Percentiles rank a stretch among this genome's conserved stretches.
Evolutionary conservation across 345 rosid genomes (phyloP).

Genomic region (Populus deltoides): DNA sequence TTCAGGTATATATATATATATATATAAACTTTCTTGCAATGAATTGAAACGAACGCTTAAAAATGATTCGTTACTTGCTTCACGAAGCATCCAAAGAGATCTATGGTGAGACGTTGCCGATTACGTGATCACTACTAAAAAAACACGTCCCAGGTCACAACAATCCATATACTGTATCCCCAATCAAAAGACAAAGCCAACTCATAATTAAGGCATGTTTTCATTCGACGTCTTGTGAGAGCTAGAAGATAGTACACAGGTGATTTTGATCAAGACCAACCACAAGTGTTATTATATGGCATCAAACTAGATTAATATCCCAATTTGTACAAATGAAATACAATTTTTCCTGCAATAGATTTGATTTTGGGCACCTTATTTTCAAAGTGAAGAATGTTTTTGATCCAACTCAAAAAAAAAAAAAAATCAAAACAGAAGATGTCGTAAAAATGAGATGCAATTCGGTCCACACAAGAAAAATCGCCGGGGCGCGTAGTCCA

Average conservation of each 20-base stretch:
- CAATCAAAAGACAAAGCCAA: background rate
- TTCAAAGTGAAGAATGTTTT: too few species aligned
- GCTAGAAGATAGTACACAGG: too few species aligned
- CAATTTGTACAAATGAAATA: background rate
- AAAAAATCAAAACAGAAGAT: too few species aligned
- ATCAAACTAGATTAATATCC: background rate
- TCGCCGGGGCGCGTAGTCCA: background rate
- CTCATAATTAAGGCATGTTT: background rate
- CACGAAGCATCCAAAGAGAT: background rate
- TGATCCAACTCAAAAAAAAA: too few species aligned
- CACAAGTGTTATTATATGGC: background rate
- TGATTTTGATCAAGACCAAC: background rate
- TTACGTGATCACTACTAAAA: too few species aligned
- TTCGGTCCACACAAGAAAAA: too few species aligned
- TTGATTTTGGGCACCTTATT: background rate
- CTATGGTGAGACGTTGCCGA: too few species aligned
- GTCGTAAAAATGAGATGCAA: background rate
- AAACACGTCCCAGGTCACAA: too few species aligned
- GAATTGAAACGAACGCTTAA: background rate
- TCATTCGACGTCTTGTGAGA: too few species aligned
- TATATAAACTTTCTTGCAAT: too few species aligned
- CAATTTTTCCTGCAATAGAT: background rate
- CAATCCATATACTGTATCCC: too few species aligned
- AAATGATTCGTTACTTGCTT: background rate
- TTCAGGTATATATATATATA: accelerated